phyloP scores from a whole-genome alignment of 208 protist genomes.

The Crithidia mellificae region DNA sequence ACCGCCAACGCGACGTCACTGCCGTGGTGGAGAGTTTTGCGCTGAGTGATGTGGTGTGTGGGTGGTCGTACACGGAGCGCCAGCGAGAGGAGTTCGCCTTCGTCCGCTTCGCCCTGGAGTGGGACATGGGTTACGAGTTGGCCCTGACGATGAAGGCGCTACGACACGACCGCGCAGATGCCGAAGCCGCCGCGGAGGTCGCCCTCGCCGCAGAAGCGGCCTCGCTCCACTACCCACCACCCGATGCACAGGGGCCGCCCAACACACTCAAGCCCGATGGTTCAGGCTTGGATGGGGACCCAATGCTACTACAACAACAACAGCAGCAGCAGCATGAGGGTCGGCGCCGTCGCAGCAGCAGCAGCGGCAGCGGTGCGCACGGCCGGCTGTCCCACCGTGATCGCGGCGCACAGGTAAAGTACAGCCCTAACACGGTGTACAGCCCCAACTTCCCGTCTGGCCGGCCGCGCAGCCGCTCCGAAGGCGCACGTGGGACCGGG shows the following conservation, averaged over 20 bases:
- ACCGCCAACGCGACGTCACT: constrained; percentile 31
- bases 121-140: constrained; percentile 84
- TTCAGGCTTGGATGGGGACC: no score
- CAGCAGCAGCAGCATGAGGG: neutral
- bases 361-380: neutral
- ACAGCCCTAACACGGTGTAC: neutral
- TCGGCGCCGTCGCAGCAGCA: neutral
- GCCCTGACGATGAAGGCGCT: constrained; percentile 60
- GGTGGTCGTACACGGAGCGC: constrained; percentile 64
- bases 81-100: constrained; percentile 52
- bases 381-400: neutral
- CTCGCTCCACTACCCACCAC: no score
- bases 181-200: constrained; percentile 8
- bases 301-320: no score
- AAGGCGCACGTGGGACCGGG: constrained; percentile 3
- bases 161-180: constrained; percentile 33
- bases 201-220: neutral
- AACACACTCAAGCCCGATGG: no score
- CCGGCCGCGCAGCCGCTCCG: constrained; percentile 5
- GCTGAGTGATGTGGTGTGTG: constrained; percentile 49
- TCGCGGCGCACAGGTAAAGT: neutral
- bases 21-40: constrained; percentile 49
- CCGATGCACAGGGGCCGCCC: no score
- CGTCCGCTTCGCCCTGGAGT: constrained; percentile 72
- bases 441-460: neutral